Evolutionary conservation across 1,284 basidiomycete genomes (phyloP).

Genomic region (Rhodotorula sp.): DNA sequence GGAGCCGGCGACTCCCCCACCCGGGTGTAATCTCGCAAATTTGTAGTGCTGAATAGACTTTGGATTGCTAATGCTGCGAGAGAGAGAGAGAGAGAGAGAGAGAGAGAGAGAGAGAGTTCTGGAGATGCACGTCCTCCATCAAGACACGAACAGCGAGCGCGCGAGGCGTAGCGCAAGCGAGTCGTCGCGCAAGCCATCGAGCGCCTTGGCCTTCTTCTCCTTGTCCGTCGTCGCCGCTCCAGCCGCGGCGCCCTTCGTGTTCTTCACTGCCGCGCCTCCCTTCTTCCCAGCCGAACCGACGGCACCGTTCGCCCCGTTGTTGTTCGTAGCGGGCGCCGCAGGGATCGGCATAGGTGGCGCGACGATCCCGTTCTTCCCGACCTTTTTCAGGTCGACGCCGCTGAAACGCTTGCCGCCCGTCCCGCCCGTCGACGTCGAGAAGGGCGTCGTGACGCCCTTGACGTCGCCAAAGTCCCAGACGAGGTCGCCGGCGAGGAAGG

Average conservation of each 20-base stretch:
- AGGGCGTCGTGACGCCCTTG: constrained; percentile 23
- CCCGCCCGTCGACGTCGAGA: neutral
- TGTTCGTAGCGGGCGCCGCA: neutral
- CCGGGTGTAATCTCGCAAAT: no score
- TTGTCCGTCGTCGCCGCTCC: neutral
- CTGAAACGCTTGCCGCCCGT: constrained; percentile 8
- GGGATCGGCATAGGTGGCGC: constrained; percentile 22
- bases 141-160: constrained; percentile 29
- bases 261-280: neutral
- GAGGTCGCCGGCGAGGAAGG: constrained; percentile 27
- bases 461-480: constrained; percentile 35
- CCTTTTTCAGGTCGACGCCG: constrained; percentile 31
- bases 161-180: constrained; percentile 30
- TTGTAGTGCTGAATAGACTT: neutral
- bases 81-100: no score
- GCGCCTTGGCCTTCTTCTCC: constrained; percentile 24
- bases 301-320: constrained; percentile 1
- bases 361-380: constrained; percentile 33
- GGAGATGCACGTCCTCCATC: neutral
- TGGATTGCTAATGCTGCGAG: no score
- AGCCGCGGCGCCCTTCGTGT: neutral
- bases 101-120: no score
- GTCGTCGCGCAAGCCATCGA: constrained; percentile 34
- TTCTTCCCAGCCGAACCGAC: neutral
- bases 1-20: no score